A percentile compares a stretch with the other conserved stretches of the same genome.
Conservation (phyloP, 2,329 filamentous ascomycete genomes). For the Blastomyces parvus region DNA sequence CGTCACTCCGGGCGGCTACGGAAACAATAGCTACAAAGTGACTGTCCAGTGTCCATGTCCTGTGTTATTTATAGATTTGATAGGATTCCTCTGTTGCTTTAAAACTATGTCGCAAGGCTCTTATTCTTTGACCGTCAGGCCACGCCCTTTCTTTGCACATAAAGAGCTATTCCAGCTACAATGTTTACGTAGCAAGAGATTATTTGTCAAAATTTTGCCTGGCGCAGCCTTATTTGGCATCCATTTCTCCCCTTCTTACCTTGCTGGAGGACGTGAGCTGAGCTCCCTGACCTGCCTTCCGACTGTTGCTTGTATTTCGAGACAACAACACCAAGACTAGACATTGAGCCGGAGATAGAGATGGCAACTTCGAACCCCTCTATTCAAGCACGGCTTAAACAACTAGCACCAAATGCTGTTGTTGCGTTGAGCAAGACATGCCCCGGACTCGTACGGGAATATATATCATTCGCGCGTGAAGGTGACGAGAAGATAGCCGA, state of each 20-base stretch:
- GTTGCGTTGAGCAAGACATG: constrained; percentile 10
- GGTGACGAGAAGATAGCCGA: constrained; percentile 13
- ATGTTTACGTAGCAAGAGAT: background rate
- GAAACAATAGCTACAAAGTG: background rate
- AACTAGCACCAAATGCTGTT: constrained; percentile 13
- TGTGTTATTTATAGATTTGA: constrained; percentile 6
- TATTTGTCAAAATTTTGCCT: background rate
- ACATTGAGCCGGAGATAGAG: background rate
- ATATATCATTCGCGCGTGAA: constrained; percentile 10
- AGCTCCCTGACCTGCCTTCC: background rate
- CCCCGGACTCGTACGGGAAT: constrained; percentile 9
- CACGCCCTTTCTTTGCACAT: background rate
- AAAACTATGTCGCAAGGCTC: background rate
- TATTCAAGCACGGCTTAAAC: constrained; percentile 12
- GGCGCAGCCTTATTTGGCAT: background rate
- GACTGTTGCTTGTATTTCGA: background rate
- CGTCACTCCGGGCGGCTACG: constrained; percentile 2
- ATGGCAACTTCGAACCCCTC: background rate
- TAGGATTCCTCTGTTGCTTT: background rate
- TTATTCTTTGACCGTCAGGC: background rate
- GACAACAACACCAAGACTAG: background rate
- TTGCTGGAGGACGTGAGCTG: background rate
- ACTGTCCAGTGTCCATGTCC: background rate
- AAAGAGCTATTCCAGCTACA: background rate
- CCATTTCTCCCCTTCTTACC: background rate